Evolutionary conservation across 2,329 filamentous ascomycete species (phyloP).

Genomic region (Nigrospora oryzae): DNA sequence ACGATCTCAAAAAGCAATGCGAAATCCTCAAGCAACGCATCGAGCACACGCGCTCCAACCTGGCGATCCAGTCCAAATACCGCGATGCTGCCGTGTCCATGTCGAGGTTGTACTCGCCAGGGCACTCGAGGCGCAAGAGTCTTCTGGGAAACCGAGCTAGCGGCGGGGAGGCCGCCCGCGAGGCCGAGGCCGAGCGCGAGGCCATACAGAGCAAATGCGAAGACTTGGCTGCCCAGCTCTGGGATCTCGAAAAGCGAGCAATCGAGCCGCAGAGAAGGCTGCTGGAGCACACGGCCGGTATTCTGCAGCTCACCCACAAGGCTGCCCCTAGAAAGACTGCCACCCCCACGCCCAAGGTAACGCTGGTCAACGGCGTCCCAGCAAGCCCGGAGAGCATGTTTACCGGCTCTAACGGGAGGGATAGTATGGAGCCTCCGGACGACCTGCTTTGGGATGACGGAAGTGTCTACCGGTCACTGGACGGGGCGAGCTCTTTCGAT

Average conservation of each 20-base stretch:
- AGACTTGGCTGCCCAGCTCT: constrained; percentile 72
- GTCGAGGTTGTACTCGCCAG: constrained; percentile 67
- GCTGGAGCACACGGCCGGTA: constrained; percentile 84
- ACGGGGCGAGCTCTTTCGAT: constrained; percentile 46
- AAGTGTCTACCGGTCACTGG: constrained; percentile 62
- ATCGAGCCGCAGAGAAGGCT: constrained; percentile 69
- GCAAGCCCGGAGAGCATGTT: constrained; percentile 73
- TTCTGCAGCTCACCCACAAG: constrained; percentile 84
- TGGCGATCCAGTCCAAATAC: constrained; percentile 87
- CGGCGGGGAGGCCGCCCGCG: constrained; percentile 38
- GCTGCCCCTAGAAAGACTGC: constrained; percentile 49
- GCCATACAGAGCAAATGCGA: constrained; percentile 76
- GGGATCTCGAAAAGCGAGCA: constrained; percentile 67
- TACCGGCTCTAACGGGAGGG: constrained; percentile 54
- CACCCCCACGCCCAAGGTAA: constrained; percentile 30
- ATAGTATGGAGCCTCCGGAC: constrained; percentile 44
- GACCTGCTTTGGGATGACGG: constrained; percentile 68
- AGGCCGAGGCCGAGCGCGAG: constrained; percentile 67
- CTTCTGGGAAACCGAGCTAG: constrained; percentile 40
- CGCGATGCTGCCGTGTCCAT: constrained; percentile 87
- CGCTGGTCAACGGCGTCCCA: constrained; percentile 50
- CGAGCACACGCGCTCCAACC: constrained; percentile 71
- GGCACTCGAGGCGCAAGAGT: constrained; percentile 40
- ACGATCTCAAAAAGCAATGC: constrained; percentile 82
- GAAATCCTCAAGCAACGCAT: constrained; percentile 66